Percentiles rank a stretch among this genome's conserved stretches.
Conservation (phyloP, 805 yeast species). For the Yamadazyma insecticola region DNA sequence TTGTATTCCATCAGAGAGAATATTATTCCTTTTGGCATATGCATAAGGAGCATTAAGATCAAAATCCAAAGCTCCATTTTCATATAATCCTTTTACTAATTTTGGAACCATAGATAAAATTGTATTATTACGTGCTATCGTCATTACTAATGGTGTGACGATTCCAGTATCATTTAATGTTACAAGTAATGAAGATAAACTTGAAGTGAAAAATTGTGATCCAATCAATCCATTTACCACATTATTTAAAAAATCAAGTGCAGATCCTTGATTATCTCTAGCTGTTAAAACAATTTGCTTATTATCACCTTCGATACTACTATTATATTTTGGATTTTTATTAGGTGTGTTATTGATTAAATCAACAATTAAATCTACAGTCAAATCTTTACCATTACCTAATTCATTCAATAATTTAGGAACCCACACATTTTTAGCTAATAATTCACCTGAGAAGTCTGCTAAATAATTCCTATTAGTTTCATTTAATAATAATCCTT, state of each 20-base stretch:
- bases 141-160: slow-evolving; percentile 21
- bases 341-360: slow-evolving; percentile 22
- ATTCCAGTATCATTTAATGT: slow-evolving; percentile 31
- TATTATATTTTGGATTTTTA: slow-evolving; percentile 20
- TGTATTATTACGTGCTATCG: slow-evolving; percentile 18
- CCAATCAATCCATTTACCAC: slow-evolving; percentile 19
- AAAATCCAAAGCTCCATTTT: slow-evolving; percentile 29
- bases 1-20: slow-evolving; percentile 20
- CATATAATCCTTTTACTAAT: slow-evolving; percentile 18
- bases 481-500: slow-evolving; percentile 24
- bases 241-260: slow-evolving; percentile 27
- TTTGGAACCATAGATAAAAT: slow-evolving; percentile 18
- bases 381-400: slow-evolving; percentile 28
- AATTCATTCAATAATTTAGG: slow-evolving; percentile 23
- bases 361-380: slow-evolving; percentile 27
- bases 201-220: slow-evolving; percentile 15
- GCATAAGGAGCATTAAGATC: slow-evolving; percentile 20
- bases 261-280: slow-evolving; percentile 21
- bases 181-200: slow-evolving; percentile 18
- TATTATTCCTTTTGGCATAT: slow-evolving; percentile 17
- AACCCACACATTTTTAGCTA: slow-evolving; percentile 26
- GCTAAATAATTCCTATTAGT: slow-evolving; percentile 23
- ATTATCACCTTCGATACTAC: slow-evolving; percentile 3
- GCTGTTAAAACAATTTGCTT: slow-evolving; percentile 3
- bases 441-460: slow-evolving; percentile 19